Conservation (phyloP, 1,284 basidiomycete species). For the Rugosomyces carneus region DNA sequence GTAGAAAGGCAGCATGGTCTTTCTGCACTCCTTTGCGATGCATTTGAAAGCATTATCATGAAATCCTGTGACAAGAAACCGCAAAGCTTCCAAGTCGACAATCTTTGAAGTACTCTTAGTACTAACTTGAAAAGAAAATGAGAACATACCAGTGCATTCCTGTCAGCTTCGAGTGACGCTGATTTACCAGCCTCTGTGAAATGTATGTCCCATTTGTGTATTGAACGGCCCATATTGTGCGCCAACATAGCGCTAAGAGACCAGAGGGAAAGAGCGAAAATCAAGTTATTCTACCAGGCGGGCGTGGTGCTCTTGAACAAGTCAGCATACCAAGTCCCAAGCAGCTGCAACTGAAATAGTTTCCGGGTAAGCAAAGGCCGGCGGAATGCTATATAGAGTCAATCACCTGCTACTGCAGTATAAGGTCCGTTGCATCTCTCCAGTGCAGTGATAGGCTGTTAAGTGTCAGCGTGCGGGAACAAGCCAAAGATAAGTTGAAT, state of each 20-base stretch:
- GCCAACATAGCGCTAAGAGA: constrained; percentile 15
- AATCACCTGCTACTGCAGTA: not conserved
- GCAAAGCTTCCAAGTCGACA: constrained; percentile 28
- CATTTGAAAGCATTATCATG: constrained; percentile 25
- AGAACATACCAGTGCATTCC: constrained; percentile 19
- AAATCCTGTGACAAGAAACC: constrained; percentile 19
- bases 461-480: too few species aligned
- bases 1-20: constrained; percentile 28
- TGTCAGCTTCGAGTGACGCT: constrained; percentile 15
- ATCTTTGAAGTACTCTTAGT: constrained; percentile 18
- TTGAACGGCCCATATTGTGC: constrained; percentile 11
- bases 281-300: not conserved
- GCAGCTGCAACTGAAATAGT: constrained; percentile 2
- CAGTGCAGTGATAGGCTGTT: too few species aligned
- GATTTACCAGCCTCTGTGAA: constrained; percentile 14
- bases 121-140: not conserved
- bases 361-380: constrained; percentile 1
- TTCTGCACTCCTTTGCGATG: constrained; percentile 24
- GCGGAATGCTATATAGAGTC: not conserved
- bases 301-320: not conserved
- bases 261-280: not conserved
- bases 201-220: constrained; percentile 20
- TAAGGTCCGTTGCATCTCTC: too few species aligned
- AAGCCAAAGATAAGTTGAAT: too few species aligned
- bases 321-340: not conserved